phyloP scores from a whole-genome alignment of 1,139 yeast genomes.

The Diutina rugosa region DNA sequence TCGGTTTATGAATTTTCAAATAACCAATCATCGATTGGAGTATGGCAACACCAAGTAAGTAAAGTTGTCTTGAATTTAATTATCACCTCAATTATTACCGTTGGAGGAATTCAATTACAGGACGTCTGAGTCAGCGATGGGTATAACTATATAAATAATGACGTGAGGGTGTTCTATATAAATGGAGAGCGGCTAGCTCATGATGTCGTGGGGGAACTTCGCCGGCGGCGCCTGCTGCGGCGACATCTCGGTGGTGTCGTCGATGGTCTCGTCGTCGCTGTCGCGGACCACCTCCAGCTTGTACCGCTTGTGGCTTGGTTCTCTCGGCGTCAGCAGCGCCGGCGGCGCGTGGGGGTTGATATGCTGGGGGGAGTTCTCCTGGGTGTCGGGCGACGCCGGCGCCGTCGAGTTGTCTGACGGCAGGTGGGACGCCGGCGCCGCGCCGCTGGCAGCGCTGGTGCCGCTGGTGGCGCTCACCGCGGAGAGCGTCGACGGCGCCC shows the following conservation, averaged over 20 bases:
- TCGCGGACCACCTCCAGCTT: background rate
- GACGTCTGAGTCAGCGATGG: too few relatives aligned
- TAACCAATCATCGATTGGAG: too few relatives aligned
- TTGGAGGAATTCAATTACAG: too few relatives aligned
- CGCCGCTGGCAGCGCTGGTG: background rate
- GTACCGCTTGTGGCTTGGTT: background rate
- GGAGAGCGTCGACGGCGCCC: background rate
- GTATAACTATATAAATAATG: too few relatives aligned
- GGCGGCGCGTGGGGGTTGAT: background rate
- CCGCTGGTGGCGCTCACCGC: background rate
- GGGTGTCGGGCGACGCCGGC: background rate
- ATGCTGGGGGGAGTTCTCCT: background rate
- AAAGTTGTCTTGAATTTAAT: too few relatives aligned
- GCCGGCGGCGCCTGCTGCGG: conserved; percentile 1
- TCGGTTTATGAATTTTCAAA: too few relatives aligned
- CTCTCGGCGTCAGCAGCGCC: background rate
- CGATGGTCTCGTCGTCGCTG: conserved; percentile 1
- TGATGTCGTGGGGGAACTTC: background rate
- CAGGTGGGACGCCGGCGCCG: background rate
- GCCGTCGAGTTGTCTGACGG: background rate
- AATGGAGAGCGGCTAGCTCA: background rate
- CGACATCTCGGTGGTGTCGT: conserved; percentile 1
- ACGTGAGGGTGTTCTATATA: too few relatives aligned
- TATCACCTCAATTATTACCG: too few relatives aligned
- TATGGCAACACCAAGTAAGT: too few relatives aligned